Percentiles rank a stretch among this genome's conserved stretches.
phyloP scores from a whole-genome alignment of 495 filamentous ascomycete genomes.

The Aspergillus egyptiacus region DNA sequence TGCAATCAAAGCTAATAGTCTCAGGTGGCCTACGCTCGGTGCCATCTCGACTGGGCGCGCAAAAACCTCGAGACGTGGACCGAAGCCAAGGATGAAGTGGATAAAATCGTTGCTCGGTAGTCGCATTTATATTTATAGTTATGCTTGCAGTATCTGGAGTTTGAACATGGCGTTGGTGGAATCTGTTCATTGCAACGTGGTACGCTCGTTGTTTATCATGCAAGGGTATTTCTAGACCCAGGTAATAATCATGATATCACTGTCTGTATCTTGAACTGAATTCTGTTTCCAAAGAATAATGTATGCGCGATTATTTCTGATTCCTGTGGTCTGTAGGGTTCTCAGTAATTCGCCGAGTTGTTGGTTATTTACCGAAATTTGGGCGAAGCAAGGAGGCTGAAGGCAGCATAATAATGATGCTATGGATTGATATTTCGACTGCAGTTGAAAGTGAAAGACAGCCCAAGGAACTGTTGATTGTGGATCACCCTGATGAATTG shows the following conservation, averaged over 20 bases:
- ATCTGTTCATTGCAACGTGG: not conserved
- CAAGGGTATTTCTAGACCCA: not conserved
- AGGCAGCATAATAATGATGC: too few species aligned
- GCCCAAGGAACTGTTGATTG: too few species aligned
- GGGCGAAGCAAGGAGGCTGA: too few species aligned
- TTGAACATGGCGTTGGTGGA: conserved; percentile 16
- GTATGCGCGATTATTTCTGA: not conserved
- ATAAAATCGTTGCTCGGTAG: conserved; percentile 68
- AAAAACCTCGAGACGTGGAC: conserved; percentile 96
- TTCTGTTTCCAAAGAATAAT: not conserved
- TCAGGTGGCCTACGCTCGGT: conserved; percentile 86
- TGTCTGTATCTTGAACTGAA: not conserved
- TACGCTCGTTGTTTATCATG: too few species aligned
- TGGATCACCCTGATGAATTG: too few species aligned
- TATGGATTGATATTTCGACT: too few species aligned
- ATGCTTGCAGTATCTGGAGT: not conserved
- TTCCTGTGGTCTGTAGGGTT: too few species aligned
- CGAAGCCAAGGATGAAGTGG: conserved; percentile 86
- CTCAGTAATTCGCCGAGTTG: too few species aligned
- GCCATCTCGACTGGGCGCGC: conserved; percentile 97
- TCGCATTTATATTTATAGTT: not conserved
- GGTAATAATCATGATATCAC: not conserved
- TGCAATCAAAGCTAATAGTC: conserved; percentile 8
- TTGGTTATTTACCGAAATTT: too few species aligned
- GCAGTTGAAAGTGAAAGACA: too few species aligned